A percentile compares a stretch with the other conserved stretches of the same genome.
Evolutionary conservation across 2,329 filamentous ascomycete genomes (phyloP).

Genomic region (Escovopsis sp.): DNA sequence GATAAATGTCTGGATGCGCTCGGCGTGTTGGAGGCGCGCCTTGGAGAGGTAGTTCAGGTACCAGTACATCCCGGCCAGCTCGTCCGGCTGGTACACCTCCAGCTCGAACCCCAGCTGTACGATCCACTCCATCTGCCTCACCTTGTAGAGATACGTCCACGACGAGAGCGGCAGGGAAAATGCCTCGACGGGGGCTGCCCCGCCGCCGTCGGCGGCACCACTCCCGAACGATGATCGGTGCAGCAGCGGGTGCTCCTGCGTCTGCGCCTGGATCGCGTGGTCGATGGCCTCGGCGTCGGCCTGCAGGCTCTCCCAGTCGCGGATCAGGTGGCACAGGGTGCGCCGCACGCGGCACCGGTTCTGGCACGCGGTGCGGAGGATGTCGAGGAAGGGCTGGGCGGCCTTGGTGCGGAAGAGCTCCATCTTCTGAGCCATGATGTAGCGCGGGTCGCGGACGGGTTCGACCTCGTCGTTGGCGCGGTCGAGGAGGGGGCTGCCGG

Average conservation of each 20-base stretch:
- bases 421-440: constrained; percentile 58
- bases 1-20: constrained; percentile 56
- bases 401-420: constrained; percentile 48
- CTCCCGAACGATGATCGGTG: constrained; percentile 21
- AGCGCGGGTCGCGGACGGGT: constrained; percentile 54
- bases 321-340: constrained; percentile 69
- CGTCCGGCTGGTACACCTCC: constrained; percentile 73
- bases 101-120: constrained; percentile 90
- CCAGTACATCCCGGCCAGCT: constrained; percentile 82
- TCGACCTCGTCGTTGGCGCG: constrained; percentile 64
- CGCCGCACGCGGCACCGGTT: constrained; percentile 83
- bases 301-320: constrained; percentile 74
- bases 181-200: constrained; percentile 34
- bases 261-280: constrained; percentile 44
- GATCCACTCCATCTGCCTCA: constrained; percentile 75
- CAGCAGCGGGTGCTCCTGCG: constrained; percentile 43
- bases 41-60: constrained; percentile 63
- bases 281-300: constrained; percentile 68
- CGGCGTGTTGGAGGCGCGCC: constrained; percentile 51
- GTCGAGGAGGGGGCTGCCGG: constrained; percentile 55
- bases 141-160: constrained; percentile 82
- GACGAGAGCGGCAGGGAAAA: constrained; percentile 64
- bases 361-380: constrained; percentile 72
- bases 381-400: constrained; percentile 62
- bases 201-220: too few relatives aligned